Base-by-base conservation (phyloP, 257 asterid species). In the Euphrasia confusa region DNA sequence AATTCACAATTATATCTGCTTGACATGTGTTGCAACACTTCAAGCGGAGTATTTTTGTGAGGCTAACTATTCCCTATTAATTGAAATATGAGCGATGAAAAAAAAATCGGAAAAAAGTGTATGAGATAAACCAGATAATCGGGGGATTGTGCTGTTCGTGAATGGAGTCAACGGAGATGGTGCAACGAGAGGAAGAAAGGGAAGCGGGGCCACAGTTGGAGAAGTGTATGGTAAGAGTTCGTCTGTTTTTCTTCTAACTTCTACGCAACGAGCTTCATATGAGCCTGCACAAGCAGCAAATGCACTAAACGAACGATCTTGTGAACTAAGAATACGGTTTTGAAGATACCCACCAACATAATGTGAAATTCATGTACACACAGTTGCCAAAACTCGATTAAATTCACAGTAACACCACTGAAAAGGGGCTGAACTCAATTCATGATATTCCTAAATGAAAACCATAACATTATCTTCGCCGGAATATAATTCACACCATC, bases 81-180 rank as follows among this genome's bases (percentile, higher is more conserved):
- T 44, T 28, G 30, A 44, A 15, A 14, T 26, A n/a, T 62, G 74
- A 26, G 61, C 14, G 13, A 61, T 61, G 17, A 48, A 69, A 7
- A 21, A 21, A 21, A 5, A 57, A 37, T 3, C 18, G 7, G 54
- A 44, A 39, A 47, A 55, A 35, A 35, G 40, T 26, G 57, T 13
- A 33, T 27, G 63, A 66, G 67, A 79, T 86, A 59, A 71, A 93
- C 99, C 99, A 61, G 99, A 93, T 77, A 93, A 74, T 71, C 80
- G 85, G 44, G 97, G 96, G 70, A 82, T 70, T n/a, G 94, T 85
- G 81, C 84, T 85, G 67, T 89, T 89, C 18, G 96, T 78, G 81
- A 89, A 93, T 50, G 99, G 97, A 14, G 96, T 71, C 81, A 89
- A 70, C 8, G 97, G 97, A 68, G 99, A 93, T 56, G 99, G 99